Evolutionary conservation across 768 basidiomycete species (phyloP), one percentile per base, ranked within the genome.

Genomic region (Gyrodon lividus): DNA sequence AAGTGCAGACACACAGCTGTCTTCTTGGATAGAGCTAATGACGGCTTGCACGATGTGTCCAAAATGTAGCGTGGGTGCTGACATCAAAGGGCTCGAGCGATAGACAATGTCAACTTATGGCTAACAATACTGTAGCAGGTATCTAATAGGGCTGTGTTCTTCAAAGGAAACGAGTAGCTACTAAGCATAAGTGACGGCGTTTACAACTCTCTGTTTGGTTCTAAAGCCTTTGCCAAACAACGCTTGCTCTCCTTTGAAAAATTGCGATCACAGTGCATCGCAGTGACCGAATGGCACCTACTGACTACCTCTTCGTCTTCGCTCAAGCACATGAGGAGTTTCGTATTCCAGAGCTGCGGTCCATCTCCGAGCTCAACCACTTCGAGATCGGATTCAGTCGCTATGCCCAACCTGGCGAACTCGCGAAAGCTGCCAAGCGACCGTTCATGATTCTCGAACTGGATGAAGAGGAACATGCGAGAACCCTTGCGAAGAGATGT

Each of bases 251-350:
- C 3, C 33, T 48, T 50, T 53, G 31, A 17, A 53, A 43, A 43
- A 31, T 38, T 17, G 23, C 20, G 3, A 35, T 16, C n/a, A 24
- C 20, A 28, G 24, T 6, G 26, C 8, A 28, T 41, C 28, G 14
- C 35, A 8, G 12, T 43, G 23, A 13, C 38, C 31, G 33, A 50
- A 66, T 68, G 67, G 41, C 56, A 46, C 48, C 50, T 24, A 48
- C 41, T 47, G 63, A 71, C 39, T 84, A 82, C 57, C 77, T 93
- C 49, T 70, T 95, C 46, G 77, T 87, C 39, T 90, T 93, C 69
- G 90, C 91, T 2, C 89, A 89, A 67, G 79, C 77, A 5, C 91
- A 96, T 65, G 74, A 79, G 31, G 86, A 90, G 31, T 96, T 96
- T 64, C 77, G 94, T 22, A 67, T 95, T 12, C 92, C 93, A 30